Conservation (phyloP, 352 stramenopile species). For the Halophytophthora batemanensis region DNA sequence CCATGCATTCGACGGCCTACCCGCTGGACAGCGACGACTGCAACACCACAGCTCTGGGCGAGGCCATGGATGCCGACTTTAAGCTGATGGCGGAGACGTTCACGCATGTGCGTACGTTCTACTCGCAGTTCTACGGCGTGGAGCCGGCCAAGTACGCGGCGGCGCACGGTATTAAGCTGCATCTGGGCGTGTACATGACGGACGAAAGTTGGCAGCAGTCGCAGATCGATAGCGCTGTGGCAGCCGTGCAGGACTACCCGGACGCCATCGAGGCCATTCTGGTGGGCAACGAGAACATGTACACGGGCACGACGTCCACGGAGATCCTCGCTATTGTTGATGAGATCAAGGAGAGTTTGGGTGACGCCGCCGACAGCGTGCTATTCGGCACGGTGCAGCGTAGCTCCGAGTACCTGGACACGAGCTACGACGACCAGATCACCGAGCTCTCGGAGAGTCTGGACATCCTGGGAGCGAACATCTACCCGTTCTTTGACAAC, state of each 20-base stretch:
- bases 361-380: slow-evolving; percentile 26
- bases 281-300: slow-evolving; percentile 49
- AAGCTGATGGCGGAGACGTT: slow-evolving; percentile 38
- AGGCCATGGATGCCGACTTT: slow-evolving; percentile 44
- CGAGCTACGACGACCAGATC: slow-evolving; percentile 30
- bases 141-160: slow-evolving; percentile 37
- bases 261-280: slow-evolving; percentile 43
- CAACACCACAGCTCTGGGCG: slow-evolving; percentile 18
- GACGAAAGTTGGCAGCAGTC: slow-evolving; percentile 36
- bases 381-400: slow-evolving; percentile 56
- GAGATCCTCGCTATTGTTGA: slow-evolving; percentile 28
- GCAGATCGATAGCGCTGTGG: slow-evolving; percentile 39
- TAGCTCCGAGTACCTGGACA: slow-evolving; percentile 47
- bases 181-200: slow-evolving; percentile 55
- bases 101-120: slow-evolving; percentile 57
- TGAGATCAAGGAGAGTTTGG: slow-evolving; percentile 27
- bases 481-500: slow-evolving; percentile 59
- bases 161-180: slow-evolving; percentile 53
- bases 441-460: slow-evolving; percentile 26
- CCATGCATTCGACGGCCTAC: slow-evolving; percentile 54
- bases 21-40: slow-evolving; percentile 29
- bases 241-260: slow-evolving; percentile 42
- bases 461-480: slow-evolving; percentile 56
- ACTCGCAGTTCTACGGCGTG: slow-evolving; percentile 53
- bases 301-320: slow-evolving; percentile 17